Evolutionary conservation across 768 basidiomycete genomes (phyloP), one percentile per base, ranked within the genome.

Genomic region (Mycena indigotica): DNA sequence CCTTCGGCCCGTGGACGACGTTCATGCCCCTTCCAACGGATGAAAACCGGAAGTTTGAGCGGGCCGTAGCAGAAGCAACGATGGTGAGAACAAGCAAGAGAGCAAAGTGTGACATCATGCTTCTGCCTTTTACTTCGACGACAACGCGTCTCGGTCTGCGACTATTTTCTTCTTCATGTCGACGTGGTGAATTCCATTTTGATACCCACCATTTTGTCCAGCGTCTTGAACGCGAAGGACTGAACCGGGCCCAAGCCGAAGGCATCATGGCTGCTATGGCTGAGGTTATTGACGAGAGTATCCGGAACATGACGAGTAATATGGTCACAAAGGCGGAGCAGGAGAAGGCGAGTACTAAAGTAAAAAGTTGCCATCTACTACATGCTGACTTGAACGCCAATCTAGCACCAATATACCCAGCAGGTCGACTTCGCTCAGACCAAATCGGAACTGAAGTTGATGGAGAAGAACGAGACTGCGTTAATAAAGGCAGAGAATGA

Each of bases 181-280:
- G 28, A 52, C 46, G 63, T 29, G 25, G 46, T 26, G 80, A 83
- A 70, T 92, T 91, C 69, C 94, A 95, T 70, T 98, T 98, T 64
- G 96, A 98, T 70, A 98, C 95, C 1, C 93, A 96, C 68, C 89
- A 91, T 61, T 96, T 97, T 68, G 94, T 98, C 35, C 87, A 93
- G 72, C 86, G 93, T 30, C 77, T 98, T 54, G 91, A 95, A 72
- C 81, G 84, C 57, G 90, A 97, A 68, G 96, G 96, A 0, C 73
- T 98, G 60, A 93, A 89, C 62, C 84, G 93, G 17, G 85, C 86
- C 21, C 96, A 98, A 74, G 95, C 96, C 0, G 94, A 98, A 70
- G 96, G 97, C 3, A 91, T 99, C 69, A 97, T 98, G 95, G 82
- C 87, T 45, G 93, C 95, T 6, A 91, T 99, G 84, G 92, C 94